Evolutionary conservation across 2,329 filamentous ascomycete species (phyloP), one percentile per base, ranked within the genome.

Genomic region (Pyricularia sp.): DNA sequence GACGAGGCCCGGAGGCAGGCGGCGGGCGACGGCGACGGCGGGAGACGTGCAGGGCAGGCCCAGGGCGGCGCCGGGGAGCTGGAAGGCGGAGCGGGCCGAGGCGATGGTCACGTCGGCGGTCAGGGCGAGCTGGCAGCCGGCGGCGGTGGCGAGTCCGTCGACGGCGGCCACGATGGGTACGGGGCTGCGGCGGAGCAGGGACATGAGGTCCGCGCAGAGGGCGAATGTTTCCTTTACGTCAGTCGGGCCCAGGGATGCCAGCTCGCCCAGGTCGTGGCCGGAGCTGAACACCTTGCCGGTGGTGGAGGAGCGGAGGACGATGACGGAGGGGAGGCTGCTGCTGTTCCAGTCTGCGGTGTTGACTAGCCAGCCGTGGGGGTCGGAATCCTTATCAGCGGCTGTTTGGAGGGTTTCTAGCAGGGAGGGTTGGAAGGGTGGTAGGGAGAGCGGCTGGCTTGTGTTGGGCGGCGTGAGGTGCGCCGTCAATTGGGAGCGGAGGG

Each of bases 121-220:
- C 61, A 78, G 70, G 42, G 77, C 77, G 23, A 79, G 75, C 73
- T 78, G 77, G 65, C 73, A 73, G 4, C 76, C 77, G 0, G 77
- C 76, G 1, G 75, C 77, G 26, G 76, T 73, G 10, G 76, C 76
- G 20, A 75, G 72, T 2, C 77, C 77, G 26, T 76, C 73, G 55
- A 79, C 70, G n/a, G 74, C 73, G 25, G 72, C 74, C 23, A 79
- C 71, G 5, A 79, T 72, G 20, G 75, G 72, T 4, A 73, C 75
- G 0, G 77, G 77, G 33, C 75, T 78, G 65, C 69, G 73, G 3
- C 77, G 74, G 63, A 79, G 72, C 17, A 79, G 73, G 3, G 71
- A 64, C 75, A 76, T 77, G 66, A 79, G 71, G 63, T 77, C 73
- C 33, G 74, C 76, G 71, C 75, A 78, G 25, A 76, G 72, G 2